Evolutionary conservation across 352 stramenopile genomes (phyloP).

Genomic region (Globisporangium radiosum): DNA sequence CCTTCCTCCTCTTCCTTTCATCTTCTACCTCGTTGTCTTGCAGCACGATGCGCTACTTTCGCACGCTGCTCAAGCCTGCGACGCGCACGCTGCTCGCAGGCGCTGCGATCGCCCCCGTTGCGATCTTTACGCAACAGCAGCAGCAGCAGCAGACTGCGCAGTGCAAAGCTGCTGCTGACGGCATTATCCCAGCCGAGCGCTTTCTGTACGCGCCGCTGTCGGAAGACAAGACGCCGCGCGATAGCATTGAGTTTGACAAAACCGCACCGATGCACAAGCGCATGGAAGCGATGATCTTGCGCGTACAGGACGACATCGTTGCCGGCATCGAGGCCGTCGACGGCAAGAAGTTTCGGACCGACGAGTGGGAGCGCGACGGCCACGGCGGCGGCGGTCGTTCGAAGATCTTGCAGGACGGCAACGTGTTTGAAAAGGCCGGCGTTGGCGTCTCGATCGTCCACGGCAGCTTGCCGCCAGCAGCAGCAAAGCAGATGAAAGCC

Average conservation of each 20-base stretch:
- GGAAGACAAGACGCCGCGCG: constrained; percentile 46
- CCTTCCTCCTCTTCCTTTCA: too few species aligned
- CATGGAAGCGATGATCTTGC: constrained; percentile 78
- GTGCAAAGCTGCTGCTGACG: constrained; percentile 25
- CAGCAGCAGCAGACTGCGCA: constrained; percentile 14
- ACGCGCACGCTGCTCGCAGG: constrained; percentile 24
- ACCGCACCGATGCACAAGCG: constrained; percentile 59
- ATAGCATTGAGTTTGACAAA: constrained; percentile 74
- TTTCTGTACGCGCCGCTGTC: constrained; percentile 71
- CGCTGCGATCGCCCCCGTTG: constrained; percentile 19
- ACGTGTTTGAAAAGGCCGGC: constrained; percentile 97
- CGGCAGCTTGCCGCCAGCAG: constrained; percentile 89
- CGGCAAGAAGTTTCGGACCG: constrained; percentile 92
- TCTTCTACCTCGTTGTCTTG: too few species aligned
- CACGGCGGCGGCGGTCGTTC: constrained; percentile 93
- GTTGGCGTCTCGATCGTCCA: constrained; percentile 98
- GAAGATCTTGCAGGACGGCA: constrained; percentile 91
- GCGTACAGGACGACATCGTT: constrained; percentile 84
- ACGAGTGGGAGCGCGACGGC: constrained; percentile 92
- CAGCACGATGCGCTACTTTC: constrained; percentile 11
- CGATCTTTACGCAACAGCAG: constrained; percentile 15
- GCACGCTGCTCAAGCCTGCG: constrained; percentile 9
- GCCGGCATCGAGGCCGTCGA: constrained; percentile 88
- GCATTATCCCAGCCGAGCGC: constrained; percentile 26
- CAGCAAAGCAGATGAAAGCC: constrained; percentile 73